These are phyloP conservation scores for Vitis hybrid DNA, from an alignment of 177 flowering plant species.

Conservation along the genomic window DNA sequence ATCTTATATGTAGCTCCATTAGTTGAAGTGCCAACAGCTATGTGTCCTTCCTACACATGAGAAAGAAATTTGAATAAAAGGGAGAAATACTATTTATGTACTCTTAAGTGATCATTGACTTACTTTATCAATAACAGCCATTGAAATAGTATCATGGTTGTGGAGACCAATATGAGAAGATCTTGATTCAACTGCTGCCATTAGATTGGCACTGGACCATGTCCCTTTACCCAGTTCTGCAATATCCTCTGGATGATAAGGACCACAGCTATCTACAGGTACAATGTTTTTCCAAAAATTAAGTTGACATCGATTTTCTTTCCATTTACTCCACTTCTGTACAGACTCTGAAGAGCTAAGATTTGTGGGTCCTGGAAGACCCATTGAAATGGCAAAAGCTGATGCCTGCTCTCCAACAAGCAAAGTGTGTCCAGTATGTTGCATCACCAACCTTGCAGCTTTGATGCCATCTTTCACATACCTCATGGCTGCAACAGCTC, in stretches of 20 bases:
- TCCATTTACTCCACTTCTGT: conserved; percentile 82
- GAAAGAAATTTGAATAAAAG: conserved; percentile 3
- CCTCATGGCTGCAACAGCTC: conserved; percentile 97
- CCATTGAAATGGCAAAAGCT: conserved; percentile 88
- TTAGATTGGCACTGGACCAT: conserved; percentile 18
- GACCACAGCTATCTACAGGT: conserved; percentile 63
- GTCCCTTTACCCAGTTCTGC: conserved; percentile 10
- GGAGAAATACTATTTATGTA: not conserved
- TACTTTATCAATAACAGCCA: conserved; percentile 64
- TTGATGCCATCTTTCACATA: conserved; percentile 81
- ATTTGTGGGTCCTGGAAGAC: conserved; percentile 88
- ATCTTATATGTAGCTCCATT: conserved; percentile 69
- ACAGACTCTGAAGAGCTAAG: conserved; percentile 83
- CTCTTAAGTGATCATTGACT: conserved; percentile 9
- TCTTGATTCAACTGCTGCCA: conserved; percentile 10
- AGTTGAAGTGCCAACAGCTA: conserved; percentile 69
- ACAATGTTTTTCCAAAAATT: conserved; percentile 83
- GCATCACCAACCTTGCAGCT: conserved; percentile 91
- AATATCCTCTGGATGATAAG: conserved; percentile 35
- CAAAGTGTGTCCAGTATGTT: conserved; percentile 78
- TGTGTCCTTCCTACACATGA: conserved; percentile 43
- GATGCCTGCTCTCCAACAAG: conserved; percentile 95
- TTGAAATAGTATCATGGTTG: conserved; percentile 65
- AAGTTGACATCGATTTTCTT: conserved; percentile 73
- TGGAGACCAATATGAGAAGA: conserved; percentile 24